Base-by-base conservation (phyloP, 2,329 filamentous ascomycete species). In the Aspergillaceae sp. region DNA sequence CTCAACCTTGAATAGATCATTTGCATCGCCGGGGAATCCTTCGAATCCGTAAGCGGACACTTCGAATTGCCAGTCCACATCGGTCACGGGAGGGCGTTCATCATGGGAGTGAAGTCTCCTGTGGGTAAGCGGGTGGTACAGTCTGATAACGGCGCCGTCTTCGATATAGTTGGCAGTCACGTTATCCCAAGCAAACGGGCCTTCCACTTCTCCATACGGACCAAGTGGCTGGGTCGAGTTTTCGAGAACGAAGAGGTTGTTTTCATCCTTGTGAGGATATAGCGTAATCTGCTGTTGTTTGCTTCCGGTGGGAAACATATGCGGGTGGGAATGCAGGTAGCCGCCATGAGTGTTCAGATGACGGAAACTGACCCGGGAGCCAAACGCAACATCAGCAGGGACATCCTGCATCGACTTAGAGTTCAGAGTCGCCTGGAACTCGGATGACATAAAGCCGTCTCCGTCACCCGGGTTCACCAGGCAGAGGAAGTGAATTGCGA, bases 401-500 rank as follows among this genome's bases (percentile, higher is more conserved):
- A 94, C 89, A 67, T 94, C 89, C 64, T 88, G 84, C 92, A 98
- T 98, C 44, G 80, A 83, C 75, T 97, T 98, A 60, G 83, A 90
- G 73, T 97, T 98, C 55, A 98, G 76, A 2, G 92, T 97, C 30
- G 92, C 86, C 72, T 98, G 92, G 75, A 98, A 98, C 64, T 98
- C 92, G 46, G 91, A 95, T 63, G 90, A 96, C 92, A 98, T 98
- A 75, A 98, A 98, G 46, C 92, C 92, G 68, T 98, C 92, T 45
- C 92, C 92, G 44, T 98, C 92, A 49, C 92, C 92, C 29, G 92
- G 92, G 71, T 98, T 98, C 49, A 84, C 80, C 37, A 98, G 78
- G 74, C 87, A 94, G 56, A 90, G 57, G 70, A 98, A 98, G 74
- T 98, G 92, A 59, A 98, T 94, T 44, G 81, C 90, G 62, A 98